Percentiles rank a stretch among this genome's conserved stretches.
These are phyloP conservation scores for Avena eriantha DNA, from an alignment of 176 grass and related monocot genomes.

Conservation along the genomic window DNA sequence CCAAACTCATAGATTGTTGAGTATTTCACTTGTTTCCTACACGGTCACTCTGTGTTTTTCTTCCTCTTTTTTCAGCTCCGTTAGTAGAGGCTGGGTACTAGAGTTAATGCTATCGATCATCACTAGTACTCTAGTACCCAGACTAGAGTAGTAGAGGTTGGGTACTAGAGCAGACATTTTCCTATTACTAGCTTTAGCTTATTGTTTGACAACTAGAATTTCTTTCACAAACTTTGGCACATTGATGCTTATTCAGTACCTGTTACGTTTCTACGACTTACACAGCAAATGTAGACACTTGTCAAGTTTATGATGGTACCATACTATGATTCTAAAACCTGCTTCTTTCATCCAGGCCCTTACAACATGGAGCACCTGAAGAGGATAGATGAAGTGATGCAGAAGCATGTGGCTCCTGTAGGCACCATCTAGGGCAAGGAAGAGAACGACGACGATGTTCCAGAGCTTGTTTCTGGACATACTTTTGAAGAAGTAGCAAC, in stretches of 20 bases:
- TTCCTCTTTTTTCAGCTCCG: neutral
- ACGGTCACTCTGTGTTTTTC: neutral
- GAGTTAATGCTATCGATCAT: too few species aligned
- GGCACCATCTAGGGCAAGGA: constrained; percentile 51
- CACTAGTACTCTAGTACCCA: too few species aligned
- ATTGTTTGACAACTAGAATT: too few species aligned
- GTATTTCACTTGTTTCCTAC: too few species aligned
- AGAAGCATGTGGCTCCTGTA: constrained; percentile 70
- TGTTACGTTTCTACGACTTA: neutral
- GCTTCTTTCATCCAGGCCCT: constrained; percentile 54
- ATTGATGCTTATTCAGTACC: neutral
- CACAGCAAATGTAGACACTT: neutral
- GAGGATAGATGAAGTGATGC: constrained; percentile 87
- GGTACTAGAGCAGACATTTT: too few species aligned
- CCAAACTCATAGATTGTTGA: neutral
- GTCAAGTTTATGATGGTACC: neutral
- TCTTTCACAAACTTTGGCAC: neutral
- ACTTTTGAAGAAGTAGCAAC: constrained; percentile 87
- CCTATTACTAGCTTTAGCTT: too few species aligned
- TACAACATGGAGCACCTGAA: constrained; percentile 91
- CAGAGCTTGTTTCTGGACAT: constrained; percentile 83
- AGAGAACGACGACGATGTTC: constrained; percentile 88
- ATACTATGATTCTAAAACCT: neutral
- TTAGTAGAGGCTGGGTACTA: neutral
- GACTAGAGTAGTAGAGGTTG: too few species aligned